Evolutionary conservation across 1,139 yeast genomes (phyloP), one percentile per base, ranked within the genome.

Genomic region (Yamadazyma diddensiae): DNA sequence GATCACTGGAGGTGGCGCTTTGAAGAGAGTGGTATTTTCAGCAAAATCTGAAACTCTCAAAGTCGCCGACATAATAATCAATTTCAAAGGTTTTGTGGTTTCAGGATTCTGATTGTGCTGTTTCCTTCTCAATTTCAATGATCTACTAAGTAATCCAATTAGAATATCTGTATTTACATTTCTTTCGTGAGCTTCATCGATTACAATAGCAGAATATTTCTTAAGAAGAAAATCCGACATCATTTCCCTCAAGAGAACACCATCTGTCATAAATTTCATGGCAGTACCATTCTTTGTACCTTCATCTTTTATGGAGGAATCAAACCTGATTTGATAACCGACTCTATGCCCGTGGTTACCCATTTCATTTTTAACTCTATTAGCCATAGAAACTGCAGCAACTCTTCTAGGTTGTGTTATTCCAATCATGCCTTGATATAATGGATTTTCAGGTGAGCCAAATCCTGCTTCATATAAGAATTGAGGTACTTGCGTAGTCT

Each of bases 131-230:
- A 92, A 67, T 45, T 73, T 78, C 41, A 87, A 72, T n/a, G 90
- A 82, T 45, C 98, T 77, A 50, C 95, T 86, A 34, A 92, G 65
- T 81, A 92, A 85, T 32, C 99, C 99, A 44, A 94, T 87, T 37
- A 94, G 65, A 33, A 94, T 90, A 61, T 94, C 99, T 0, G 99
- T 94, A 50, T 92, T 94, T 41, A 90, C 80, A 51, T 88, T 90
- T 52, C 99, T 76, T 56, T 94, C 98, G 56, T 94, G 99, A 0
- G 99, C 99, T 59, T 92, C 99, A 64, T 94, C 99, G 39, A 94
- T 86, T 21, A 94, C 74, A 26, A 94, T 70, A 1, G 84, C 81
- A 1, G 97, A 87, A 54, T 94, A 94, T 51, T 85, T 86, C 22
- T 75, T 70, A 30, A 94, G 65, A 43, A 82, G 61, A 44, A 92